These are phyloP conservation scores for Arbutus unedo DNA, from an alignment of 148 eudicot species.

Conservation along the genomic window DNA sequence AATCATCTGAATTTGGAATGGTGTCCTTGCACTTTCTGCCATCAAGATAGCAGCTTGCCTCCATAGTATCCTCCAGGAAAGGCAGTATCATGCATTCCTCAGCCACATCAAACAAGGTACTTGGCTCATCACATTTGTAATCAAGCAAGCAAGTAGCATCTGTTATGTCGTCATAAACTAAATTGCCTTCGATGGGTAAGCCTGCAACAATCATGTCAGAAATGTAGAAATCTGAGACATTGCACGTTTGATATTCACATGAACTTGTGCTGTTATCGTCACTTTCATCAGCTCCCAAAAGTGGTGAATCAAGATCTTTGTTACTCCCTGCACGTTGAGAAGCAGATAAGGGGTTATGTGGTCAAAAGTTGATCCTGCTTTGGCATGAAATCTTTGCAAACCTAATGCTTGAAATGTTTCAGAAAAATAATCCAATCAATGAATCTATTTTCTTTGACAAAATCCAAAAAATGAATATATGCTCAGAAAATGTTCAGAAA, in stretches of 20 bases:
- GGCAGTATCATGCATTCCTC: conserved; percentile 62
- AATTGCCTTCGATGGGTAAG: conserved; percentile 44
- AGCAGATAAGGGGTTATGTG: neutral
- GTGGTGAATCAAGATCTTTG: conserved; percentile 27
- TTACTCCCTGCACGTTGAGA: conserved; percentile 24
- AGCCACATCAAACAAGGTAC: conserved; percentile 47
- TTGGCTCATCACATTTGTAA: conserved; percentile 57
- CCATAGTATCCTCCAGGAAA: conserved; percentile 53
- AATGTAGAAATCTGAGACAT: conserved; percentile 67
- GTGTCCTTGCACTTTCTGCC: conserved; percentile 36
- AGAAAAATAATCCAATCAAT: neutral
- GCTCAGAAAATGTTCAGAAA: neutral
- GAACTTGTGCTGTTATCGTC: conserved; percentile 71
- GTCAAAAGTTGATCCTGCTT: conserved; percentile 1
- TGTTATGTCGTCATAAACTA: conserved; percentile 38
- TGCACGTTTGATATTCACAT: conserved; percentile 66
- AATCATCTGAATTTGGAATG: conserved; percentile 35
- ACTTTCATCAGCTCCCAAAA: conserved; percentile 50
- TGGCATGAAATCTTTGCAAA: neutral
- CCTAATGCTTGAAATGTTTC: neutral
- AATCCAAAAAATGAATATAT: neutral
- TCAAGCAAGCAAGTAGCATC: conserved; percentile 45
- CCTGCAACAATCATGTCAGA: conserved; percentile 76
- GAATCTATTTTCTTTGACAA: neutral
- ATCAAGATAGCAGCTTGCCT: conserved; percentile 36